Conservation (phyloP, 2,329 filamentous ascomycete species). For the Tolypocladium inflatum region DNA sequence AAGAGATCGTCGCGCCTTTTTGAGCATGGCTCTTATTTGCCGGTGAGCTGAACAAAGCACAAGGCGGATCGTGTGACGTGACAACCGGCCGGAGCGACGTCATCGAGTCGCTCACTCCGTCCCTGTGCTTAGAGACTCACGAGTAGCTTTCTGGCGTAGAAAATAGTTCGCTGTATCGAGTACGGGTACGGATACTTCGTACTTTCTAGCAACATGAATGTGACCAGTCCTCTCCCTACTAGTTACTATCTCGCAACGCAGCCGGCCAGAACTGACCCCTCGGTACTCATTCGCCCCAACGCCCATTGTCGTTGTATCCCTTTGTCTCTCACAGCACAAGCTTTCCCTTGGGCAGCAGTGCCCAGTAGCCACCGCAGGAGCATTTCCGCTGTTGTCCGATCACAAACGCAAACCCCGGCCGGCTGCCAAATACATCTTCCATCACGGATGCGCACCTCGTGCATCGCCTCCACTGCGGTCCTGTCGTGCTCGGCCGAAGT, state of each 20-base stretch:
- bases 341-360: conserved; percentile 27
- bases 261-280: neutral
- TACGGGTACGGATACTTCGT: too few relatives aligned
- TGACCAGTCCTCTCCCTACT: neutral
- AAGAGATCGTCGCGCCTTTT: neutral
- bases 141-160: neutral
- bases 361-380: conserved; percentile 45
- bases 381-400: conserved; percentile 46
- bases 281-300: neutral
- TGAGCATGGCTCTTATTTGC: neutral
- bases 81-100: neutral
- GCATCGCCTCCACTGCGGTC: conserved; percentile 26
- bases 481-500: conserved; percentile 23
- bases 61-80: neutral
- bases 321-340: conserved; percentile 7
- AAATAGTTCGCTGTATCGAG: too few relatives aligned
- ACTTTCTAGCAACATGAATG: too few relatives aligned
- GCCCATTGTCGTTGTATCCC: neutral
- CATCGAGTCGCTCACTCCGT: neutral
- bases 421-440: conserved; percentile 43
- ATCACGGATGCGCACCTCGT: conserved; percentile 57
- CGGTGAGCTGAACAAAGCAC: neutral
- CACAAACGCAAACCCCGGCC: conserved; percentile 43
- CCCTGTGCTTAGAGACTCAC: neutral
- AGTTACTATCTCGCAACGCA: too few relatives aligned